Percentiles rank a stretch among this genome's conserved stretches.
Conservation (phyloP, 2,329 filamentous ascomycete species). For the Cryphonectria nitschkei region DNA sequence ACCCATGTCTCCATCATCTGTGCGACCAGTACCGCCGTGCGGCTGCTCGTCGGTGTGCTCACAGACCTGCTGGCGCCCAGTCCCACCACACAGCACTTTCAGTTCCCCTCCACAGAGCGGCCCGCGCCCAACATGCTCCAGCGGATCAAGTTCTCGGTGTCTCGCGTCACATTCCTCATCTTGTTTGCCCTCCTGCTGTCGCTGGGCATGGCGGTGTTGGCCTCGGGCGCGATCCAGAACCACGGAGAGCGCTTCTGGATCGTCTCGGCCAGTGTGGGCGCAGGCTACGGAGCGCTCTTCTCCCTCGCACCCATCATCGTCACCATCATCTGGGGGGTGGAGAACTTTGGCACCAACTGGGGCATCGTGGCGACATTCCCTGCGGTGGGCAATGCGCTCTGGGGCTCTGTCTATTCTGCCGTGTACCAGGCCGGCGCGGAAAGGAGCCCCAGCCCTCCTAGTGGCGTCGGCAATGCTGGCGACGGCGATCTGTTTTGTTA, state of each 20-base stretch:
- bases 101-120: slow-evolving; percentile 43
- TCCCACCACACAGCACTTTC: slow-evolving; percentile 62
- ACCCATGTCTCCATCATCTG: slow-evolving; percentile 95
- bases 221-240: slow-evolving; percentile 74
- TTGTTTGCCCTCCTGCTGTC: slow-evolving; percentile 75
- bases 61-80: slow-evolving; percentile 83
- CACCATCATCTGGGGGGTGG: slow-evolving; percentile 96
- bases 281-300: slow-evolving; percentile 92
- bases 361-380: slow-evolving; percentile 93
- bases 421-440: slow-evolving; percentile 73
- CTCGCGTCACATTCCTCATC: slow-evolving; percentile 79
- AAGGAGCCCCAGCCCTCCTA: slow-evolving; percentile 36
- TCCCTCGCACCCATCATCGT: slow-evolving; percentile 88
- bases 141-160: slow-evolving; percentile 58
- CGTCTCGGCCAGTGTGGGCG: slow-evolving; percentile 81
- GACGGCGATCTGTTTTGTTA: slow-evolving; percentile 70
- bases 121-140: slow-evolving; percentile 39
- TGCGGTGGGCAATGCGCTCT: slow-evolving; percentile 83
- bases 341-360: slow-evolving; percentile 99
- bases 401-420: slow-evolving; percentile 85
- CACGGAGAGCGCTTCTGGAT: slow-evolving; percentile 82
- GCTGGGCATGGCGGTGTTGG: slow-evolving; percentile 75
- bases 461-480: slow-evolving; percentile 20
- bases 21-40: slow-evolving; percentile 85
- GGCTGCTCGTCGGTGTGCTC: slow-evolving; percentile 85